phyloP scores from a whole-genome alignment of 257 asterid genomes.

The Misopates orontium region DNA sequence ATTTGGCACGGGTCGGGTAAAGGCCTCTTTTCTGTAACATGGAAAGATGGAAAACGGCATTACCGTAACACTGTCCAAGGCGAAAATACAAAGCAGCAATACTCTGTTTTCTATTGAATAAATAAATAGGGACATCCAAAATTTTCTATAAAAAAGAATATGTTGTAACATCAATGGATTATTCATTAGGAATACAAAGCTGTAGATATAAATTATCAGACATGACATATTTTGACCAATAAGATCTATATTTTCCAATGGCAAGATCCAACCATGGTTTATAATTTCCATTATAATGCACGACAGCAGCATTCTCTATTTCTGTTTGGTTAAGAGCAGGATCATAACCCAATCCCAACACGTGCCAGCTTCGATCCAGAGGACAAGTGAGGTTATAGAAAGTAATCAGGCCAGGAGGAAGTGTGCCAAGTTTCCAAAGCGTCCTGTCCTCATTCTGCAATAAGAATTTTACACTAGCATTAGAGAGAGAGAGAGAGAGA shows the following conservation, averaged over 20 bases:
- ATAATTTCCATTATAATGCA: constrained; percentile 91
- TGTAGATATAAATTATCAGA: constrained; percentile 61
- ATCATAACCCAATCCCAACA: constrained; percentile 93
- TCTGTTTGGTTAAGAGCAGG: constrained; percentile 86
- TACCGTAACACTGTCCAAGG: neutral
- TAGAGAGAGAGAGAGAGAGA: constrained; percentile 20
- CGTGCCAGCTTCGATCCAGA: constrained; percentile 90
- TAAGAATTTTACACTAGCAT: constrained; percentile 5
- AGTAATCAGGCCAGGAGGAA: constrained; percentile 93
- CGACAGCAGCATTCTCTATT: constrained; percentile 83
- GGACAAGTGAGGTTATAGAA: constrained; percentile 88
- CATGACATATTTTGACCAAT: constrained; percentile 80
- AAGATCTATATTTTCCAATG: constrained; percentile 73
- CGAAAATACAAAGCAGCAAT: neutral
- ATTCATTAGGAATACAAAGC: constrained; percentile 55
- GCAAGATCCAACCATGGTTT: constrained; percentile 99
- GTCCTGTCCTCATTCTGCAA: constrained; percentile 88
- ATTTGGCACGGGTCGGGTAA: neutral
- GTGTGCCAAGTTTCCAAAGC: constrained; percentile 94
- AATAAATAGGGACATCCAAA: neutral
- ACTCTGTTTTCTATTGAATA: neutral
- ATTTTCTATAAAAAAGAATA: constrained; percentile 10
- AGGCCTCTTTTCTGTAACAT: too few relatives aligned
- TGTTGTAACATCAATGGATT: constrained; percentile 9
- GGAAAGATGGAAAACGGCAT: too few relatives aligned